These are phyloP conservation scores for Talaromyces sp. DNA, from an alignment of 2,329 filamentous ascomycete species.

Conservation along the genomic window DNA sequence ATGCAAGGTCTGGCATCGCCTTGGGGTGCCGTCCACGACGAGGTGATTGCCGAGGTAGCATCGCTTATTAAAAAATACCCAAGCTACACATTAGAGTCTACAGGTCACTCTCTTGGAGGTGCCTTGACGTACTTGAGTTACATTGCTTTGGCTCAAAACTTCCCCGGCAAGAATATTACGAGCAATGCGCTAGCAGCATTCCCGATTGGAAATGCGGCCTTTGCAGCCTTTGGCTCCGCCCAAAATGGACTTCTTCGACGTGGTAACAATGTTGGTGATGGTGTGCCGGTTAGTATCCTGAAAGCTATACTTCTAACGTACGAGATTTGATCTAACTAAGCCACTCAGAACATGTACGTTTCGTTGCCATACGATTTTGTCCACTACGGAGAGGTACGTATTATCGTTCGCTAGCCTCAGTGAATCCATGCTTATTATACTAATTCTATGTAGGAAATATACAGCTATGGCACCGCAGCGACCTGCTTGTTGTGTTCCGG, in stretches of 20 bases:
- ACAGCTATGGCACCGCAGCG: neutral
- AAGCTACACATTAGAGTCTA: neutral
- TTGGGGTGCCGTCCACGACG: neutral
- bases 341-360: neutral
- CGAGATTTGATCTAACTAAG: no score
- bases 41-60: neutral
- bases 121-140: slow-evolving; percentile 33
- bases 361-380: neutral
- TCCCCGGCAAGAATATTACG: slow-evolving; percentile 28
- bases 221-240: neutral
- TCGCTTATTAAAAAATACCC: neutral
- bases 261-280: neutral
- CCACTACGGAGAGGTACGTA: neutral
- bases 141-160: slow-evolving; percentile 31
- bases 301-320: neutral
- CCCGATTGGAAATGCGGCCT: slow-evolving; percentile 28
- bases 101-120: slow-evolving; percentile 30
- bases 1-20: neutral
- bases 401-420: neutral
- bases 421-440: neutral
- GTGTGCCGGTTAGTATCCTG: neutral
- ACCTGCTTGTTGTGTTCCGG: neutral
- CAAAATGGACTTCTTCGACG: neutral
- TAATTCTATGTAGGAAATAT: neutral
- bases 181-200: slow-evolving; percentile 34